Evolutionary conservation across 2,329 filamentous ascomycete genomes (phyloP).

Genomic region (Reticulascus tulasneorum): DNA sequence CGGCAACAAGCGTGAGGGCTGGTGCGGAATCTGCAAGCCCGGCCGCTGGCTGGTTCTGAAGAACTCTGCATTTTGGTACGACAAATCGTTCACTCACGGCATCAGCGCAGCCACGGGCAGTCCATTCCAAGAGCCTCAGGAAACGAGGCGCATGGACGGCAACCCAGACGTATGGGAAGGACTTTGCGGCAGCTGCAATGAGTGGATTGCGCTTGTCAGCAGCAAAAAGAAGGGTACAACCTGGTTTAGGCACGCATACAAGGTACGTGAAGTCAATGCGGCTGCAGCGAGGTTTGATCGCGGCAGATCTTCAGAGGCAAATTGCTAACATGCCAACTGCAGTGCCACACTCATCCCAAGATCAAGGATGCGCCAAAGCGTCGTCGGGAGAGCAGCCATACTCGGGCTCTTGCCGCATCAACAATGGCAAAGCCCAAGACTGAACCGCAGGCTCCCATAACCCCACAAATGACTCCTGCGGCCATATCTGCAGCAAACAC

Average conservation of each 20-base stretch:
- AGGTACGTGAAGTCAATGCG: slow-evolving; percentile 50
- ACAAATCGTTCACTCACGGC: slow-evolving; percentile 85
- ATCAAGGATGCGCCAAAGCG: slow-evolving; percentile 68
- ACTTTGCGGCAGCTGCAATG: slow-evolving; percentile 71
- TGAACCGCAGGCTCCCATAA: slow-evolving; percentile 33
- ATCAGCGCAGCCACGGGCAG: slow-evolving; percentile 78
- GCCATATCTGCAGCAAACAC: slow-evolving; percentile 31
- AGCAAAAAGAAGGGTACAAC: slow-evolving; percentile 91
- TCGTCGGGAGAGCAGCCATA: slow-evolving; percentile 58
- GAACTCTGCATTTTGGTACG: slow-evolving; percentile 91
- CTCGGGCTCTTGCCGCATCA: slow-evolving; percentile 35
- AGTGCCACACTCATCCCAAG: slow-evolving; percentile 71
- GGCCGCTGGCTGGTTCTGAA: slow-evolving; percentile 83
- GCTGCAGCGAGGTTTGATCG: neutral
- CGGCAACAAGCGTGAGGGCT: slow-evolving; percentile 83
- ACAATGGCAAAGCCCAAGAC: slow-evolving; percentile 44
- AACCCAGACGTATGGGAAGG: slow-evolving; percentile 82
- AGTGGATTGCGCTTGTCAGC: slow-evolving; percentile 77
- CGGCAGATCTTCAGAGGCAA: slow-evolving; percentile 12
- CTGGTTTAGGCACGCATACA: slow-evolving; percentile 87
- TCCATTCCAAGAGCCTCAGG: slow-evolving; percentile 72
- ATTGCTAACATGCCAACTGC: slow-evolving; percentile 7
- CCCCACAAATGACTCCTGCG: slow-evolving; percentile 40
- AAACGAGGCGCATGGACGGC: slow-evolving; percentile 72
- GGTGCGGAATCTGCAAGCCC: slow-evolving; percentile 85